Evolutionary conservation across 2,329 filamentous ascomycete species (phyloP).

Genomic region (Clonostachys chloroleuca): DNA sequence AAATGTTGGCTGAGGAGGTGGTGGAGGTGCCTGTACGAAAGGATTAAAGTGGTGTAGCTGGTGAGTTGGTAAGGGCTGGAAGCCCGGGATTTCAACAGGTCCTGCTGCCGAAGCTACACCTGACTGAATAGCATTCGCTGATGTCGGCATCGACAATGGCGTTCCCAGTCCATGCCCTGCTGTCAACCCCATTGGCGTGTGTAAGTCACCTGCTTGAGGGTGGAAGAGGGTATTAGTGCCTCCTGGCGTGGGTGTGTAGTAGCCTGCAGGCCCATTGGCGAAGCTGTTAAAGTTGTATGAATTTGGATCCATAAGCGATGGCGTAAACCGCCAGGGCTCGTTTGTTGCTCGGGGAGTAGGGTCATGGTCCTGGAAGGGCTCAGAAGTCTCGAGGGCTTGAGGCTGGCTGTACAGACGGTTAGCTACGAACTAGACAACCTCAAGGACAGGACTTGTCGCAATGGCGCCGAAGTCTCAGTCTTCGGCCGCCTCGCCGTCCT

Average conservation of each 20-base stretch:
- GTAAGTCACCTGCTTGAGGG: constrained; percentile 78
- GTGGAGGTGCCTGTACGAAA: constrained; percentile 53
- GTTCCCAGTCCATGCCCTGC: constrained; percentile 64
- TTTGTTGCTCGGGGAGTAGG: constrained; percentile 75
- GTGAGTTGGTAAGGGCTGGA: constrained; percentile 57
- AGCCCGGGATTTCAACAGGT: constrained; percentile 63
- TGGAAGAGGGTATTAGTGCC: constrained; percentile 79
- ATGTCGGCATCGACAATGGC: constrained; percentile 73
- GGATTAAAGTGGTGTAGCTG: constrained; percentile 66
- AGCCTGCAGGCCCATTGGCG: constrained; percentile 73
- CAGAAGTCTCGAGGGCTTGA: constrained; percentile 13
- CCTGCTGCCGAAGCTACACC: constrained; percentile 28
- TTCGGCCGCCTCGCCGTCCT: neutral
- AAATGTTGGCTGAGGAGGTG: constrained; percentile 56
- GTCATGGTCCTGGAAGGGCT: constrained; percentile 63
- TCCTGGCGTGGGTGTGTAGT: constrained; percentile 85
- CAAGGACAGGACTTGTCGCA: neutral
- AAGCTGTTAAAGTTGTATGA: constrained; percentile 78
- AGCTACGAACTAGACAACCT: neutral
- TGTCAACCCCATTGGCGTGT: constrained; percentile 54
- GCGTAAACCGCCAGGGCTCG: constrained; percentile 84
- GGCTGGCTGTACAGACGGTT: constrained; percentile 7
- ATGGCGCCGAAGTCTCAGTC: constrained; percentile 3
- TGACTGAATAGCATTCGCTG: constrained; percentile 59
- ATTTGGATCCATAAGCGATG: constrained; percentile 81